Conservation (phyloP, 345 rosid species). For the Populus alba region DNA sequence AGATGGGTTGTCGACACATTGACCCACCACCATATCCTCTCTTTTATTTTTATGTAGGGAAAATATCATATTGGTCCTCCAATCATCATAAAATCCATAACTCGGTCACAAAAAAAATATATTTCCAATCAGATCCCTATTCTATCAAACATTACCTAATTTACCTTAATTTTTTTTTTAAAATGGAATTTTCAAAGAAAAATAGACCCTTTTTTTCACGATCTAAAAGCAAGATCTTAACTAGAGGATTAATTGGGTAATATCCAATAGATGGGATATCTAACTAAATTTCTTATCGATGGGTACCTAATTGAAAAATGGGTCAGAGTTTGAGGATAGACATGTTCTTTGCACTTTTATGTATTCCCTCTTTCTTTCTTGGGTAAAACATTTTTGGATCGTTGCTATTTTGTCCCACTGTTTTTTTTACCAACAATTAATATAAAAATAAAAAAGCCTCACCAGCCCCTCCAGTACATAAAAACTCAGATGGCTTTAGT, state of each 20-base stretch:
- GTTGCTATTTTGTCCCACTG: background rate
- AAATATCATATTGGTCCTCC: background rate
- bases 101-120: background rate
- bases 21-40: slow-evolving; percentile 20
- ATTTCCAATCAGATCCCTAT: background rate
- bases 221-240: background rate
- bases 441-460: background rate
- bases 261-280: background rate
- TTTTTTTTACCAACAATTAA: background rate
- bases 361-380: too few species aligned
- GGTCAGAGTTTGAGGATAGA: too few species aligned
- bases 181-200: background rate
- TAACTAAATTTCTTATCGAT: background rate
- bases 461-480: background rate
- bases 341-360: too few species aligned
- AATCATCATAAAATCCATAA: background rate
- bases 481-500: background rate
- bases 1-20: slow-evolving; percentile 30
- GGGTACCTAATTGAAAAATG: background rate
- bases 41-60: background rate
- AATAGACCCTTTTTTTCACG: background rate
- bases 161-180: too few species aligned
- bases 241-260: background rate
- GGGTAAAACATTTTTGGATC: background rate
- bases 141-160: background rate